These are phyloP conservation scores for Boehmeria nivea DNA, from an alignment of 306 rosid species.

Conservation along the genomic window DNA sequence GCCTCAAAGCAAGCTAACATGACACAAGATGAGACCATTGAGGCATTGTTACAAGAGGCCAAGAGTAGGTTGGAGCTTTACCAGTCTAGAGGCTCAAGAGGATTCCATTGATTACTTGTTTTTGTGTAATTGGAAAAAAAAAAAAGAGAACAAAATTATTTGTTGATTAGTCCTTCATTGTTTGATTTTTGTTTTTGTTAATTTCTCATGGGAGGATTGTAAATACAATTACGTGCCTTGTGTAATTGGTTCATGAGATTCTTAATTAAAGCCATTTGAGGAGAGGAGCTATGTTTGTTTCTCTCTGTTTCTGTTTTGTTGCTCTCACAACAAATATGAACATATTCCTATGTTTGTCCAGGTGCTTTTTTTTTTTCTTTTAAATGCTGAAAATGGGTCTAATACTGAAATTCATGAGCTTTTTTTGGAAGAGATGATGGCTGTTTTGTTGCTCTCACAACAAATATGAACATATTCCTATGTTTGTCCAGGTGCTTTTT, in stretches of 20 bases:
- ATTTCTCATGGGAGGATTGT: slow-evolving; percentile 42
- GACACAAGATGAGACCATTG: slow-evolving; percentile 46
- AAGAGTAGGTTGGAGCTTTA: slow-evolving; percentile 79
- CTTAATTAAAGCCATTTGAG: not conserved
- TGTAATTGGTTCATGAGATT: slow-evolving; percentile 7
- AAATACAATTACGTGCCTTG: slow-evolving; percentile 33
- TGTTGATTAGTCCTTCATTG: slow-evolving; percentile 4
- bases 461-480: not conserved
- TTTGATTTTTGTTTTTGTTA: slow-evolving; percentile 17
- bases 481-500: not conserved
- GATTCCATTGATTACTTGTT: slow-evolving; percentile 39
- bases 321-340: not conserved
- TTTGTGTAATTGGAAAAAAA: slow-evolving; percentile 9
- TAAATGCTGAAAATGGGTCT: not conserved
- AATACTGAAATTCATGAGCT: not conserved
- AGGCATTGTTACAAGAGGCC: slow-evolving; percentile 58
- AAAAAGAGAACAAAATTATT: too few relatives aligned
- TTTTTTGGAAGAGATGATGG: not conserved
- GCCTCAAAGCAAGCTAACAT: slow-evolving; percentile 72
- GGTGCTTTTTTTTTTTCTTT: not conserved
- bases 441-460: too few relatives aligned
- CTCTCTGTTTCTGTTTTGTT: not conserved
- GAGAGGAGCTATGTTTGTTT: not conserved
- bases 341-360: not conserved
- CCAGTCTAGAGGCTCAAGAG: slow-evolving; percentile 81